Conservation (phyloP, 768 basidiomycete species). For the Mycena chlorophos region DNA sequence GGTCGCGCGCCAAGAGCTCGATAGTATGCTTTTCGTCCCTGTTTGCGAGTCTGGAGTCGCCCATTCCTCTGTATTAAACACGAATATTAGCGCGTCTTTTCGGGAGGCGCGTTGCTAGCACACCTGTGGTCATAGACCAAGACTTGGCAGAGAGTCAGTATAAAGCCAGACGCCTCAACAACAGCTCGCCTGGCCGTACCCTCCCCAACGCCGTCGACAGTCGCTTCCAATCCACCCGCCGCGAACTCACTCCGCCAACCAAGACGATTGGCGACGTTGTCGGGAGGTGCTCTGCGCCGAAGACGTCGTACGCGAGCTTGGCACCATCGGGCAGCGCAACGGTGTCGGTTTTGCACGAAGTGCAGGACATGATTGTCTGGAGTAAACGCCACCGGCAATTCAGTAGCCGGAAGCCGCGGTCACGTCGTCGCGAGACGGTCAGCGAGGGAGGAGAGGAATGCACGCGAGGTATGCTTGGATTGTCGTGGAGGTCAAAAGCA, state of each 20-base stretch:
- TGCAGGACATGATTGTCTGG: too few relatives aligned
- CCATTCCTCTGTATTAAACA: slow-evolving; percentile 42
- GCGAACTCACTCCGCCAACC: slow-evolving; percentile 42
- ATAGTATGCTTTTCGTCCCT: slow-evolving; percentile 42
- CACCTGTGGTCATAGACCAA: slow-evolving; percentile 45
- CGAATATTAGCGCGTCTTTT: not conserved
- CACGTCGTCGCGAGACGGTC: too few relatives aligned
- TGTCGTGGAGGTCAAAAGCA: too few relatives aligned
- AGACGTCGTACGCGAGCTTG: slow-evolving; percentile 42
- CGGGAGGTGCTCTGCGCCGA: slow-evolving; percentile 39
- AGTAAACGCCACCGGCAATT: too few relatives aligned
- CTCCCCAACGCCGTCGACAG: slow-evolving; percentile 34
- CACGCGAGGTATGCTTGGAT: too few relatives aligned
- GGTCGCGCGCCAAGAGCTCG: slow-evolving; percentile 46
- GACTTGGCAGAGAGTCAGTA: slow-evolving; percentile 29
- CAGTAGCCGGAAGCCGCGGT: too few relatives aligned
- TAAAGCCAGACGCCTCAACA: not conserved
- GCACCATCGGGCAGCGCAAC: slow-evolving; percentile 42
- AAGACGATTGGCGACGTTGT: slow-evolving; percentile 39
- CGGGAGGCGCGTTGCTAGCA: not conserved
- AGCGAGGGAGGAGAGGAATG: too few relatives aligned
- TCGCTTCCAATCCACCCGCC: slow-evolving; percentile 41
- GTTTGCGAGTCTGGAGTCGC: slow-evolving; percentile 38
- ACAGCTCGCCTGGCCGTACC: slow-evolving; percentile 40
- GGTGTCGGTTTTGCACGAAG: slow-evolving; percentile 26